Conservation (phyloP, 345 rosid species). For the Rhodamnia argentea region DNA sequence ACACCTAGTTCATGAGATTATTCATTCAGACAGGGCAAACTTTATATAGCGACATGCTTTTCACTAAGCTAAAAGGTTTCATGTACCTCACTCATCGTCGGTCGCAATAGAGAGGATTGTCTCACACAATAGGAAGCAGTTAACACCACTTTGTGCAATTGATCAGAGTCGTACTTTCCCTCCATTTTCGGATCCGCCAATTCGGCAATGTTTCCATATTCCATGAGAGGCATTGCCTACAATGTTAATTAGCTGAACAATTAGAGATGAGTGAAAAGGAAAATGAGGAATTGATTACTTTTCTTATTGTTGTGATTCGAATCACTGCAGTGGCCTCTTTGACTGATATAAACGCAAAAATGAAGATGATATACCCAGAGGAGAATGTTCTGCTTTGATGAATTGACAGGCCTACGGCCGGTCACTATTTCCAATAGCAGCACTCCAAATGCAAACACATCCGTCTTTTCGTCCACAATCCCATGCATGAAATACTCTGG, state of each 20-base stretch:
- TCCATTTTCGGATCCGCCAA: slow-evolving; percentile 58
- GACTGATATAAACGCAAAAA: not conserved
- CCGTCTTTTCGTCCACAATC: slow-evolving; percentile 87
- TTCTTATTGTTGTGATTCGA: not conserved
- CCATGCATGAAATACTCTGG: slow-evolving; percentile 97
- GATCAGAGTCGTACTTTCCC: slow-evolving; percentile 50
- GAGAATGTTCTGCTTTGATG: slow-evolving; percentile 67
- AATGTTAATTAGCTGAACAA: not conserved
- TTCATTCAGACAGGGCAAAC: not conserved
- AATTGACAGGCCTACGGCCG: slow-evolving; percentile 71
- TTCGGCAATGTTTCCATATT: slow-evolving; percentile 43
- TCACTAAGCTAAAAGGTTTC: not conserved
- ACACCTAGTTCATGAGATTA: slow-evolving; percentile 23
- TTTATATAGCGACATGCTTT: not conserved
- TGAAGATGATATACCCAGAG: slow-evolving; percentile 44
- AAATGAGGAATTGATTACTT: not conserved
- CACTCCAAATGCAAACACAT: slow-evolving; percentile 80
- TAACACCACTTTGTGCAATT: slow-evolving; percentile 50
- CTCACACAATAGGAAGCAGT: slow-evolving; percentile 80
- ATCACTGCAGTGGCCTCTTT: not conserved
- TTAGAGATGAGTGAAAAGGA: not conserved
- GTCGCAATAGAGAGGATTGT: slow-evolving; percentile 69
- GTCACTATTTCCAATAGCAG: slow-evolving; percentile 80
- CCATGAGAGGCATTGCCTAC: slow-evolving; percentile 85
- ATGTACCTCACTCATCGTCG: slow-evolving; percentile 72